Evolutionary conservation across 1,284 basidiomycete species (phyloP), one percentile per base, ranked within the genome.

Genomic region (Coriolopsis trogii): DNA sequence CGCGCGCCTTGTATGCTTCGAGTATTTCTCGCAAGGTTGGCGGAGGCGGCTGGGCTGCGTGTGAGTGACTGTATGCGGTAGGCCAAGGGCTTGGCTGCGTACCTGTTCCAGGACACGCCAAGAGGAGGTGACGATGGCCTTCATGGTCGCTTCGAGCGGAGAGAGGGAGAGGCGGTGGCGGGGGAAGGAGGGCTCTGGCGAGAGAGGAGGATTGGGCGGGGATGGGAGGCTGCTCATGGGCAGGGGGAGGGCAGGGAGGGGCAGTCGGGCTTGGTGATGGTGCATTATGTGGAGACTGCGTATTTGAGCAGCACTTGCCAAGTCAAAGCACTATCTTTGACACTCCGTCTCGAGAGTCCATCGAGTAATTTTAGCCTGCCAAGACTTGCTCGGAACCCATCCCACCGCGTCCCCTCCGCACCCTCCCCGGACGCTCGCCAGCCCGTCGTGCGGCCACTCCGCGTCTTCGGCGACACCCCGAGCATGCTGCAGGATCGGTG

Each of bases 21-120:
- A 95, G 83, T 34, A 95, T 93, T 62, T 93, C 91, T 43, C 88
- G 81, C 42, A 95, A 76, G 55, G 76, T 85, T 0, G 93, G 91
- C 2, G 93, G 89, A 16, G 91, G 79, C 6, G 81, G 65, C 86
- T 90, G 58, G 15, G 15, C 34, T 36, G 26, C 23, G 71, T 47
- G 74, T 28, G 64, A 55, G 18, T 55, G 25, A 12, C 10, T 41
- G 23, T 20, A 9, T n/a, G 10, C 6, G 53, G 71, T 49, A 45
- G 66, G 65, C 21, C 7, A 51, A n/a, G n/a, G n/a, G n/a, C 33
- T 34, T 34, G 33, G 33, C 33, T 34, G 33, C 63, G 46, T 47
- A 80, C 79, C 72, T 79, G 78, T 44, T 81, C 76, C 41, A 80
- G 65, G 47, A 73, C 59, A 20, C 77, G 74, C 70, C 74, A 75